phyloP scores from a whole-genome alignment of 1,139 yeast genomes.

The Suhomyces terraborum region DNA sequence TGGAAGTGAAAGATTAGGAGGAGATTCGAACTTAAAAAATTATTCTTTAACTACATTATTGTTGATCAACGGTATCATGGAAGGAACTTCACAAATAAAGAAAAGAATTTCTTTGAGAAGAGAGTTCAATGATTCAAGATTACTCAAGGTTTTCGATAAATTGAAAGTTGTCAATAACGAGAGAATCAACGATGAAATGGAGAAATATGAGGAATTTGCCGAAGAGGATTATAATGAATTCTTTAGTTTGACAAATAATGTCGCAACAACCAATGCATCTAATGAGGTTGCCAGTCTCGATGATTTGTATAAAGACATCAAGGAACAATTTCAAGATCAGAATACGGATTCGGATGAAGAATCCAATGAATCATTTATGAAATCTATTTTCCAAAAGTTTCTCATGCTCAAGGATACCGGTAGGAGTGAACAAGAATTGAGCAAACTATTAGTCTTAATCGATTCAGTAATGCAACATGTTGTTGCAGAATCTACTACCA shows the following conservation, averaged over 20 bases:
- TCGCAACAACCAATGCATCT: slow-evolving; percentile 11
- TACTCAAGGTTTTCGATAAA: slow-evolving; percentile 41
- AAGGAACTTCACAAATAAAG: slow-evolving; percentile 33
- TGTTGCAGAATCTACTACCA: slow-evolving; percentile 27
- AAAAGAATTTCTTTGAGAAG: slow-evolving; percentile 39
- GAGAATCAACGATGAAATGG: slow-evolving; percentile 48
- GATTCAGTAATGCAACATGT: slow-evolving; percentile 38
- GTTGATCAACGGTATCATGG: slow-evolving; percentile 44
- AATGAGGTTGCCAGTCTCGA: slow-evolving; percentile 24
- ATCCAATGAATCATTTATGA: slow-evolving; percentile 20
- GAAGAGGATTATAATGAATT: slow-evolving; percentile 40
- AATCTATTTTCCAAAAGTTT: slow-evolving; percentile 29
- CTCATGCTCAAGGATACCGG: slow-evolving; percentile 29
- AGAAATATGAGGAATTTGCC: slow-evolving; percentile 42
- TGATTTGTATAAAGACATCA: slow-evolving; percentile 24
- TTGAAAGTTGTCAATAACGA: slow-evolving; percentile 38
- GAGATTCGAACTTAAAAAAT: slow-evolving; percentile 35
- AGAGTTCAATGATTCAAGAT: slow-evolving; percentile 44
- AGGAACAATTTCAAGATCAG: slow-evolving; percentile 15
- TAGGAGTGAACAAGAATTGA: slow-evolving; percentile 23
- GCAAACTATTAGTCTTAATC: slow-evolving; percentile 29
- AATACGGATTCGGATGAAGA: slow-evolving; percentile 9
- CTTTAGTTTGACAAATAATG: slow-evolving; percentile 15
- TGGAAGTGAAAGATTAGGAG: slow-evolving; percentile 19
- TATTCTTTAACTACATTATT: slow-evolving; percentile 50